These are phyloP conservation scores for Pseudogymnoascus sp. DNA, from an alignment of 2,329 filamentous ascomycete genomes.

Conservation along the genomic window DNA sequence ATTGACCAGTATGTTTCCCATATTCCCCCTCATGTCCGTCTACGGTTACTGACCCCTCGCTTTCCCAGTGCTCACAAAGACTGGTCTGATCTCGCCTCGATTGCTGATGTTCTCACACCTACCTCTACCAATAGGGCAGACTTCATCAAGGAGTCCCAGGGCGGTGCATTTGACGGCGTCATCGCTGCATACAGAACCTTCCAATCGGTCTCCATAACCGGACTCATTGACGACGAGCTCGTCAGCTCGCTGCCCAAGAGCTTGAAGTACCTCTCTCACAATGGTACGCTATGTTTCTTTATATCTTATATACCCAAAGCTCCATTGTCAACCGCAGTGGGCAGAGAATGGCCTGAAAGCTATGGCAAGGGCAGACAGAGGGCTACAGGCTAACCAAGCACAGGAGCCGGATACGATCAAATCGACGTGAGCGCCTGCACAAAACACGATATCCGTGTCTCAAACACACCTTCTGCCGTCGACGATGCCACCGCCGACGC, in stretches of 20 bases:
- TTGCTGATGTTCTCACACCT: conserved; percentile 58
- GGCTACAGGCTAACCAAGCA: neutral
- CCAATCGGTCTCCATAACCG: conserved; percentile 53
- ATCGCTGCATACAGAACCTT: conserved; percentile 64
- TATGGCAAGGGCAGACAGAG: neutral
- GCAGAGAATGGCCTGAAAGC: neutral
- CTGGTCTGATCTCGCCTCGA: conserved; percentile 51
- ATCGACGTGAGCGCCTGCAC: conserved; percentile 67
- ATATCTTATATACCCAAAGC: neutral
- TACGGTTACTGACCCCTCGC: conserved; percentile 12
- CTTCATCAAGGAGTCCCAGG: conserved; percentile 60
- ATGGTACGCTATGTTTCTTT: conserved; percentile 36
- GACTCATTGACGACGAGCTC: conserved; percentile 62
- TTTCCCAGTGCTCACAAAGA: conserved; percentile 51
- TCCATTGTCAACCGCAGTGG: neutral
- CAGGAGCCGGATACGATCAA: conserved; percentile 79
- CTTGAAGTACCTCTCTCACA: conserved; percentile 51
- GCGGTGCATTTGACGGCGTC: conserved; percentile 57
- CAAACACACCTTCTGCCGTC: conserved; percentile 72
- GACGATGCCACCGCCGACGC: conserved; percentile 78
- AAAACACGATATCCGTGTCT: conserved; percentile 56
- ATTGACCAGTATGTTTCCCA: conserved; percentile 51
- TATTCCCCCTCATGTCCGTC: neutral
- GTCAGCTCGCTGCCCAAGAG: conserved; percentile 46
- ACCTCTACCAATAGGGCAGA: conserved; percentile 51